Evolutionary conservation across 2,329 filamentous ascomycete genomes (phyloP).

Genomic region (Lasiodiplodia citricola): DNA sequence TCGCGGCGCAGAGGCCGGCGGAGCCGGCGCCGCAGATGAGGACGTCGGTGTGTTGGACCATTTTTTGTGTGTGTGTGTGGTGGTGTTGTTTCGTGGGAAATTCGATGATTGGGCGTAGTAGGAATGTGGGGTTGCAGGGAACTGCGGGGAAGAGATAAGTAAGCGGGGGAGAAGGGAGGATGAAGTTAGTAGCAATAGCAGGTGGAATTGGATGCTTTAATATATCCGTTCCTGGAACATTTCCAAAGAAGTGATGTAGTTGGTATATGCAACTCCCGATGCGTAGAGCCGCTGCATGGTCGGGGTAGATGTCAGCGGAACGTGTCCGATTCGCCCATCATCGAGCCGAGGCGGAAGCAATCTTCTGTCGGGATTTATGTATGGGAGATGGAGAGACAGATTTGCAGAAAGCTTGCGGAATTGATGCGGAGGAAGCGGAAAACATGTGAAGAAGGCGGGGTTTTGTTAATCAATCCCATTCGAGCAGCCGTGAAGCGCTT

Average conservation of each 20-base stretch:
- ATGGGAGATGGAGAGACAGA: not conserved
- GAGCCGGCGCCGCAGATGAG: constrained; percentile 67
- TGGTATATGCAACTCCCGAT: not conserved
- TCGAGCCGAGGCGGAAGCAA: not conserved
- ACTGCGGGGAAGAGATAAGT: not conserved
- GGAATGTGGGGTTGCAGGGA: not conserved
- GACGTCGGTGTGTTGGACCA: constrained; percentile 40
- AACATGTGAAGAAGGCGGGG: not conserved
- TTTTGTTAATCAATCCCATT: not conserved
- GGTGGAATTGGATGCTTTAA: not conserved
- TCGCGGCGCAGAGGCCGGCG: constrained; percentile 65
- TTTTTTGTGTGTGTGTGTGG: not conserved
- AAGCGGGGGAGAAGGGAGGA: not conserved
- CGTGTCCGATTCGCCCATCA: not conserved
- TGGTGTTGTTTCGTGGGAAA: not conserved
- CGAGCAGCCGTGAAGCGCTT: too few relatives aligned
- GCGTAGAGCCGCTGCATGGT: not conserved
- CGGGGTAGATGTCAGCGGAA: not conserved
- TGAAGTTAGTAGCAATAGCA: not conserved
- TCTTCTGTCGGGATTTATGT: not conserved
- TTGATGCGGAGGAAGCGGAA: not conserved
- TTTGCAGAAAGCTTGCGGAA: not conserved
- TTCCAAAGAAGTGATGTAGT: not conserved
- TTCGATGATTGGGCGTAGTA: not conserved
- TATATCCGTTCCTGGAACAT: not conserved